Evolutionary conservation across 768 basidiomycete genomes (phyloP).

Genomic region (Neoboletus subvelutipes): DNA sequence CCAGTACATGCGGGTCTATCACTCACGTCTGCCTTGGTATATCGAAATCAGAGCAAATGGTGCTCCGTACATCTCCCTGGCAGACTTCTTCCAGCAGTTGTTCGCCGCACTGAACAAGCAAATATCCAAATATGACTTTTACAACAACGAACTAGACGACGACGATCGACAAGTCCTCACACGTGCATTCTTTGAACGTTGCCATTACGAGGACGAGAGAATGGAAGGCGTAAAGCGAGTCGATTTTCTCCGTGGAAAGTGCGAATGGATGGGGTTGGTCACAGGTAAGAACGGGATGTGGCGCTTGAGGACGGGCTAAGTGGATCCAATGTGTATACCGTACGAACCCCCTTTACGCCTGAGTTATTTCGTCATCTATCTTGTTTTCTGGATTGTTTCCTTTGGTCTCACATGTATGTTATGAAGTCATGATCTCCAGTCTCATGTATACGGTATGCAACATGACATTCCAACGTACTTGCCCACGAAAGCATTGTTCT

Average conservation of each 20-base stretch:
- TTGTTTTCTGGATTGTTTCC: neutral
- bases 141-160: constrained; percentile 53
- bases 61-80: constrained; percentile 56
- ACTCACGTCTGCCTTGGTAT: constrained; percentile 63
- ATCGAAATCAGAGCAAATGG: constrained; percentile 49
- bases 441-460: constrained; percentile 6
- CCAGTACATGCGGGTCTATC: constrained; percentile 52
- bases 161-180: constrained; percentile 45
- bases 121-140: constrained; percentile 55
- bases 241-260: constrained; percentile 58
- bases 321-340: neutral
- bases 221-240: constrained; percentile 51
- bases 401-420: neutral
- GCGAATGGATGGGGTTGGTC: constrained; percentile 52
- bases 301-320: constrained; percentile 56
- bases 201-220: constrained; percentile 34
- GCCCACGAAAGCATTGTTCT: neutral
- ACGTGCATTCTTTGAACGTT: constrained; percentile 46
- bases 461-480: neutral
- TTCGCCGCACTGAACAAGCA: constrained; percentile 41
- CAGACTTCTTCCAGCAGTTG: constrained; percentile 52
- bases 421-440: neutral
- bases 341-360: neutral
- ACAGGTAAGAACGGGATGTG: constrained; percentile 58
- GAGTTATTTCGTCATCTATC: neutral